phyloP scores from a whole-genome alignment of 495 filamentous ascomycete species.

The Aspergillus heteromorphus region DNA sequence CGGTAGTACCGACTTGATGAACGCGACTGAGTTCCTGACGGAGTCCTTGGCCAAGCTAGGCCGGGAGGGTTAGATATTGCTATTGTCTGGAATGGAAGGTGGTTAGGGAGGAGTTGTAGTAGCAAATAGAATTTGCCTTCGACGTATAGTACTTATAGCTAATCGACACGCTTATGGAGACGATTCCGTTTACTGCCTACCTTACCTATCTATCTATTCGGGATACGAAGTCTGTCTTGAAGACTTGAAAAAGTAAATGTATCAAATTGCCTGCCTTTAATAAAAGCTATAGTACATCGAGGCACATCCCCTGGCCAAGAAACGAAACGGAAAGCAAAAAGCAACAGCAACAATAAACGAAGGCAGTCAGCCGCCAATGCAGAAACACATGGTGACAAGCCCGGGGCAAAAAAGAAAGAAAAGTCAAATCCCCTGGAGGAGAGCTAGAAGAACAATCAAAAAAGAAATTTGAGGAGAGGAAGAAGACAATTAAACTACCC shows the following conservation, averaged over 20 bases:
- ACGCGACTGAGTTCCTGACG: slow-evolving; percentile 78
- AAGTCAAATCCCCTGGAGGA: no score
- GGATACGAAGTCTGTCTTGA: no score
- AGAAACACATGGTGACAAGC: no score
- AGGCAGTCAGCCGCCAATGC: no score
- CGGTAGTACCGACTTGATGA: slow-evolving; percentile 90
- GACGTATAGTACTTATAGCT: slow-evolving; percentile 4
- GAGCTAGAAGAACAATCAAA: no score
- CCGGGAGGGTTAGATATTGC: slow-evolving; percentile 50
- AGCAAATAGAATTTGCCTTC: slow-evolving; percentile 1
- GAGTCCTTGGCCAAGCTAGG: slow-evolving; percentile 79
- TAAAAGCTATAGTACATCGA: neutral
- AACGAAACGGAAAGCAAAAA: no score
- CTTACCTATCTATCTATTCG: no score
- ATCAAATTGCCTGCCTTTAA: neutral
- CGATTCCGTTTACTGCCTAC: neutral
- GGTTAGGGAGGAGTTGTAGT: slow-evolving; percentile 6
- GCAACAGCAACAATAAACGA: no score
- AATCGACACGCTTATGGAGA: slow-evolving; percentile 3
- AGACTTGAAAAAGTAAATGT: no score
- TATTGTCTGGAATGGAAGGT: slow-evolving; percentile 13
- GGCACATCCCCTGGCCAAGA: neutral
- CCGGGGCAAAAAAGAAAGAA: no score
- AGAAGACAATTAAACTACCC: no score
- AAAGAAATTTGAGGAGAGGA: no score